A percentile compares a stretch with the other conserved stretches of the same genome.
Evolutionary conservation across 2,329 filamentous ascomycete genomes (phyloP).

Genomic region (Aspergillus udagawae): DNA sequence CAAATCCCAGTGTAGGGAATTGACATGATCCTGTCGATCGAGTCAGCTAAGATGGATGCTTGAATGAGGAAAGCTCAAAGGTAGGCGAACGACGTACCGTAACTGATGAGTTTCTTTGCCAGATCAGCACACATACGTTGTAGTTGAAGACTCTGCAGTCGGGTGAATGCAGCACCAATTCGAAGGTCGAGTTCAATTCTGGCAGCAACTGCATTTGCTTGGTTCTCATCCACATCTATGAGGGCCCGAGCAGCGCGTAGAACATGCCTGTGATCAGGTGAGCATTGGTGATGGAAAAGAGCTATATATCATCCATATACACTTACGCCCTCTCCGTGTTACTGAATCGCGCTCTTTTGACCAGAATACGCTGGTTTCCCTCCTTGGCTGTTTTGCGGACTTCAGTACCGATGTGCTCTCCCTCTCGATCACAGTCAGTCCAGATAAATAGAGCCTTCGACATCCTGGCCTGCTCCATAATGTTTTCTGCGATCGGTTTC

Average conservation of each 20-base stretch:
- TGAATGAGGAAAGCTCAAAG: not conserved
- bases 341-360: conserved; percentile 87
- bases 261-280: conserved; percentile 62
- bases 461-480: conserved; percentile 69
- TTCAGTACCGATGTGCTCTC: conserved; percentile 91
- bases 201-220: conserved; percentile 81
- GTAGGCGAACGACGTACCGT: conserved; percentile 53
- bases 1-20: conserved; percentile 93
- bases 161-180: conserved; percentile 88
- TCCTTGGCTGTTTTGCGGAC: conserved; percentile 76
- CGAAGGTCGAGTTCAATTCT: conserved; percentile 90
- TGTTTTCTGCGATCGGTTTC: conserved; percentile 76
- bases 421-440: conserved; percentile 98
- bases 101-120: conserved; percentile 67
- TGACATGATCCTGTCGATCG: conserved; percentile 71
- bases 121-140: conserved; percentile 66
- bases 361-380: conserved; percentile 68
- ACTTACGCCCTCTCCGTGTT: conserved; percentile 87
- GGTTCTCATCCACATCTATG: conserved; percentile 73
- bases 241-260: conserved; percentile 75
- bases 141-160: conserved; percentile 78
- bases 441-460: conserved; percentile 84
- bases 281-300: not conserved
- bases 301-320: not conserved
- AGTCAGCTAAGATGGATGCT: not conserved